Percentiles rank a stretch among this genome's conserved stretches.
Conservation (phyloP, 2,329 filamentous ascomycete genomes). For the Pseudogymnoascus sp. region DNA sequence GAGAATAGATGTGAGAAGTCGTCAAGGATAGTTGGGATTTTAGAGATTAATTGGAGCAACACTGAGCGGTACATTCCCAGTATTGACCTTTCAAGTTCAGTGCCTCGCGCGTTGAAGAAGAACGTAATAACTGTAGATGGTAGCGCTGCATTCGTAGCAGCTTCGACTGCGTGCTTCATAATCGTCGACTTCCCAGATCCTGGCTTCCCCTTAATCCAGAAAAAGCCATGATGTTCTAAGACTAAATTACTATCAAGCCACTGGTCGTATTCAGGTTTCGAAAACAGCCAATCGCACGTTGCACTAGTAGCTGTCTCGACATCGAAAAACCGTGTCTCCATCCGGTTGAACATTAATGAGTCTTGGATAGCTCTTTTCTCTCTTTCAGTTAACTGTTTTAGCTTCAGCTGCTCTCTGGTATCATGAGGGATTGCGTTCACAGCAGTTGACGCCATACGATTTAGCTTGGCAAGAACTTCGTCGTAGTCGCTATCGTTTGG, state of each 20-base stretch:
- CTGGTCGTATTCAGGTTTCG: constrained; percentile 26
- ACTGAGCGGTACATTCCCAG: constrained; percentile 43
- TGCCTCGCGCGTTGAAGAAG: constrained; percentile 19
- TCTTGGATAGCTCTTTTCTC: neutral
- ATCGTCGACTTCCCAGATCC: constrained; percentile 39
- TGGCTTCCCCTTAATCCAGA: constrained; percentile 42
- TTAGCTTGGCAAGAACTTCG: neutral
- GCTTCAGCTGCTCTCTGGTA: neutral
- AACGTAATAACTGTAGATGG: constrained; percentile 27
- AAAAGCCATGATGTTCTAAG: constrained; percentile 31
- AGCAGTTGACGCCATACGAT: neutral
- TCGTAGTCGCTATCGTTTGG: constrained; percentile 7
- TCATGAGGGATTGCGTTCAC: neutral
- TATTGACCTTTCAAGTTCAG: constrained; percentile 35
- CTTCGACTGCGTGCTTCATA: constrained; percentile 31
- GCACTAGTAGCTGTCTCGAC: constrained; percentile 25
- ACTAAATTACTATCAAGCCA: constrained; percentile 32
- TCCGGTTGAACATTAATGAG: neutral
- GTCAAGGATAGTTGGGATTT: constrained; percentile 28
- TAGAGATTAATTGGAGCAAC: constrained; percentile 36
- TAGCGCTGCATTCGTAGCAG: constrained; percentile 10
- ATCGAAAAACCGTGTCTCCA: neutral
- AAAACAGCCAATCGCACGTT: constrained; percentile 37
- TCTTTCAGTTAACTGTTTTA: neutral
- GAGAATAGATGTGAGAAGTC: constrained; percentile 20